phyloP scores from a whole-genome alignment of 192 early-diverging fungal genomes.

The Rhizoclosmatium globosum region DNA sequence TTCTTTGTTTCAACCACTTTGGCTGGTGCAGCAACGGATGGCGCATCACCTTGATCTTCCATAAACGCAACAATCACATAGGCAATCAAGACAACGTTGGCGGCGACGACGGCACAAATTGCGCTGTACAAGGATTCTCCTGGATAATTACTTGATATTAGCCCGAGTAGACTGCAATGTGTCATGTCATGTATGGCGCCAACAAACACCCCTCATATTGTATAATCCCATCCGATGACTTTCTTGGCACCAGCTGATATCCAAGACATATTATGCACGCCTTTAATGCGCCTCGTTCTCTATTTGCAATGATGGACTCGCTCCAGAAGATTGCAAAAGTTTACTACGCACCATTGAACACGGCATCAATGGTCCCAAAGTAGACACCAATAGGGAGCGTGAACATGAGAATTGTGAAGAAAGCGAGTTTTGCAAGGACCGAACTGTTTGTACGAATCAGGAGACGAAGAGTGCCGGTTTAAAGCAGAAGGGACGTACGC shows the following conservation, averaged over 20 bases:
- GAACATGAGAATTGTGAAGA: slow-evolving; percentile 44
- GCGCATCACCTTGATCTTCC: slow-evolving; percentile 24
- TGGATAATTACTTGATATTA: slow-evolving; percentile 3
- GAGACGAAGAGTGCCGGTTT: too few relatives aligned
- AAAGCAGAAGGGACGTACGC: not conserved
- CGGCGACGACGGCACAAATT: slow-evolving; percentile 36
- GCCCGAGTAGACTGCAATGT: not conserved
- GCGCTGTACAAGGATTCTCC: slow-evolving; percentile 38
- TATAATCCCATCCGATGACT: too few relatives aligned
- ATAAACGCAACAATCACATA: slow-evolving; percentile 45
- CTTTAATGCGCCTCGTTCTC: too few relatives aligned
- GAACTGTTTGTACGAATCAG: slow-evolving; percentile 26
- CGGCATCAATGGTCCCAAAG: slow-evolving; percentile 26
- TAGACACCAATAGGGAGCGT: slow-evolving; percentile 44
- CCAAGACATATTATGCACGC: too few relatives aligned
- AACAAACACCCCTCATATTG: too few relatives aligned
- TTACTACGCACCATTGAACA: slow-evolving; percentile 37
- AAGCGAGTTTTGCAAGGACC: slow-evolving; percentile 39
- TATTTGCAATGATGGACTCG: too few relatives aligned
- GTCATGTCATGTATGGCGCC: not conserved
- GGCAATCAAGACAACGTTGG: slow-evolving; percentile 41
- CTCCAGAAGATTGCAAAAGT: too few relatives aligned
- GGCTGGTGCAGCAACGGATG: not conserved
- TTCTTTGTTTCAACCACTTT: not conserved
- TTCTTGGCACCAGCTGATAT: too few relatives aligned